Percentiles rank a stretch among this genome's conserved stretches.
These are phyloP conservation scores for Pluteus cervinus DNA, from an alignment of 768 basidiomycete genomes.

Conservation along the genomic window DNA sequence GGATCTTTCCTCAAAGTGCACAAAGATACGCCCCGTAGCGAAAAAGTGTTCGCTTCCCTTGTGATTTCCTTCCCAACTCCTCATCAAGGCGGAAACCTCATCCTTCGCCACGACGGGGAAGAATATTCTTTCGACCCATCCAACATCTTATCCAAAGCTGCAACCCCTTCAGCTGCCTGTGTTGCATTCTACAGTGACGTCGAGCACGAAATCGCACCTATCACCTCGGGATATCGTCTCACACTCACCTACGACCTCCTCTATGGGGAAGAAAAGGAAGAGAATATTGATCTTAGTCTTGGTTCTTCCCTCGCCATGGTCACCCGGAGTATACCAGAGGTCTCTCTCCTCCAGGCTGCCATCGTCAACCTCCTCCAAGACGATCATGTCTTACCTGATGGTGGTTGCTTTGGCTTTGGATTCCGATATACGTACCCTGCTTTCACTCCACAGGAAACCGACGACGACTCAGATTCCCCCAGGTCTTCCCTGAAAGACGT, in stretches of 20 bases:
- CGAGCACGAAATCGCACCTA: conserved; percentile 30
- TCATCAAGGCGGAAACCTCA: conserved; percentile 39
- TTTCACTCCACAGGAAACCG: no score
- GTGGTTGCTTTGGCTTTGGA: conserved; percentile 28
- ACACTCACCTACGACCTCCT: conserved; percentile 35
- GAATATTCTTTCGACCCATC: conserved; percentile 33
- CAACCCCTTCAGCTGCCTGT: conserved; percentile 21
- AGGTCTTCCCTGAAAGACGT: no score
- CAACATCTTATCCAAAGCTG: conserved; percentile 6
- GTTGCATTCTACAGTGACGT: conserved; percentile 38
- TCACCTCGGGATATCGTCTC: conserved; percentile 32
- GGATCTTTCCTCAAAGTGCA: conserved; percentile 45
- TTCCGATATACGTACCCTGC: conserved; percentile 30
- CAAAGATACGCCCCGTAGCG: conserved; percentile 37
- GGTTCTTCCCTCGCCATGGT: no score
- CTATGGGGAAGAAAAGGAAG: conserved; percentile 23
- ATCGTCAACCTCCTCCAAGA: no score
- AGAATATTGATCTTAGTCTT: no score
- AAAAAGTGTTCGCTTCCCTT: conserved; percentile 46
- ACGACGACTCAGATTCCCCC: no score
- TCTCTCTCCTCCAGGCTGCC: no score
- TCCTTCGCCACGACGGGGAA: conserved; percentile 24
- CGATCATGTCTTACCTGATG: conserved; percentile 19
- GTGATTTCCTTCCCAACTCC: conserved; percentile 39
- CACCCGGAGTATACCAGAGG: no score